A percentile compares a stretch with the other conserved stretches of the same genome.
phyloP scores from a whole-genome alignment of 1,139 yeast species.

The Pneumocystis carinii region DNA sequence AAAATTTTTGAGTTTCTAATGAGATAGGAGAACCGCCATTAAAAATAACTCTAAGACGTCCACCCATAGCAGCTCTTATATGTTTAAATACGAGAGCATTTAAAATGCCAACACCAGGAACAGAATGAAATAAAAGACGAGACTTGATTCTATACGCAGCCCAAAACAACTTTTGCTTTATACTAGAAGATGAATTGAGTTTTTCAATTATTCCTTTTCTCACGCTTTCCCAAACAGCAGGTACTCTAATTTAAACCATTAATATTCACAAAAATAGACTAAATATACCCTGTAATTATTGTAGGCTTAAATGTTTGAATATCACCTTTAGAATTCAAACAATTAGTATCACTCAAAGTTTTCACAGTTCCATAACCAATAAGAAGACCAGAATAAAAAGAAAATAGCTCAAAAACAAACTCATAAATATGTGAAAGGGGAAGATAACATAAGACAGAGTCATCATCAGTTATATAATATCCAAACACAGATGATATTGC shows the following conservation, averaged over 20 bases:
- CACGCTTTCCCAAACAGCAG: slow-evolving; percentile 95
- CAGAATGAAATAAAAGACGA: slow-evolving; percentile 42
- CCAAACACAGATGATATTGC: background rate
- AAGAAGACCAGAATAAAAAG: slow-evolving; percentile 79
- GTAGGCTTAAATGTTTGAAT: slow-evolving; percentile 79
- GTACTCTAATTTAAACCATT: slow-evolving; percentile 40
- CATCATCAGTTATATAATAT: slow-evolving; percentile 33
- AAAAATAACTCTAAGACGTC: slow-evolving; percentile 53
- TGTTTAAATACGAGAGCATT: slow-evolving; percentile 68
- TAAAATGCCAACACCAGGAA: slow-evolving; percentile 56
- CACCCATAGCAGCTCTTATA: slow-evolving; percentile 92
- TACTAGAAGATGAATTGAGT: slow-evolving; percentile 48
- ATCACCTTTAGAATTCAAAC: slow-evolving; percentile 78
- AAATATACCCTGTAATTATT: slow-evolving; percentile 52
- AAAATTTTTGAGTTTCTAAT: slow-evolving; percentile 68
- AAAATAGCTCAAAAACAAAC: slow-evolving; percentile 64
- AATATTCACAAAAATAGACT: background rate
- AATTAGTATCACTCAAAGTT: slow-evolving; percentile 70
- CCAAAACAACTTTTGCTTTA: slow-evolving; percentile 80
- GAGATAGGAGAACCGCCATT: slow-evolving; percentile 95
- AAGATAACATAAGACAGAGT: slow-evolving; percentile 69
- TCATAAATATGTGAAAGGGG: slow-evolving; percentile 96
- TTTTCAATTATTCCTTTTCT: slow-evolving; percentile 81
- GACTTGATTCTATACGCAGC: slow-evolving; percentile 62
- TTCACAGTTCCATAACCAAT: slow-evolving; percentile 88